phyloP scores from a whole-genome alignment of 2,329 filamentous ascomycete genomes.

The Colletotrichum godetiae region DNA sequence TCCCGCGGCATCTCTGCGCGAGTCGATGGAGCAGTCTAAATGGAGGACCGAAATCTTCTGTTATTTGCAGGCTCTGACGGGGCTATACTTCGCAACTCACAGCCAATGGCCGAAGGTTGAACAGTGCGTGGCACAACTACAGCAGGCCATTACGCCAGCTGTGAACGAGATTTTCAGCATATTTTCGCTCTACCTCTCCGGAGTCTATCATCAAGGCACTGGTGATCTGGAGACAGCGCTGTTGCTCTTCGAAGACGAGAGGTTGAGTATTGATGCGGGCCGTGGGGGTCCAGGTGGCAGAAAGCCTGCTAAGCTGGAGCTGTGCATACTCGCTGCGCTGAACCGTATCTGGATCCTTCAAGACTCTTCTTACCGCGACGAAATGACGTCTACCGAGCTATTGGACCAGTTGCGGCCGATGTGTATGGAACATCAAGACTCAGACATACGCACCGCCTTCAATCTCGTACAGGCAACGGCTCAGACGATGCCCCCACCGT shows the following conservation, averaged over 20 bases:
- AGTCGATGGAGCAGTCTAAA: conserved; percentile 67
- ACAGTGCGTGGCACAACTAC: conserved; percentile 65
- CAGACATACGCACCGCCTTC: conserved; percentile 82
- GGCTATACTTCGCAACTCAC: conserved; percentile 75
- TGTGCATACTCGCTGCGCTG: conserved; percentile 73
- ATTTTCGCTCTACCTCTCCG: conserved; percentile 77
- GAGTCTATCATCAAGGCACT: conserved; percentile 80
- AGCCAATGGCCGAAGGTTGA: conserved; percentile 77
- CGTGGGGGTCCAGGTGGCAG: conserved; percentile 50
- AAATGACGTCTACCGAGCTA: conserved; percentile 68
- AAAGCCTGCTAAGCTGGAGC: conserved; percentile 68
- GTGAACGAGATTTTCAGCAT: conserved; percentile 52
- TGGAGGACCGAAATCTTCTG: conserved; percentile 76
- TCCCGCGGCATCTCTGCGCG: conserved; percentile 63
- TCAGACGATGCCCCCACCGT: conserved; percentile 68
- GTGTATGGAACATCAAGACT: conserved; percentile 76
- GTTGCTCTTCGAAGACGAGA: conserved; percentile 70
- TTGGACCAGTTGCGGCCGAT: conserved; percentile 75
- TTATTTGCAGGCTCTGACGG: conserved; percentile 77
- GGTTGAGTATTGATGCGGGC: conserved; percentile 64
- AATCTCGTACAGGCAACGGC: conserved; percentile 79
- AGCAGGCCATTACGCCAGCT: conserved; percentile 41
- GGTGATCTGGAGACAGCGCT: conserved; percentile 79
- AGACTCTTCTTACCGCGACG: conserved; percentile 66
- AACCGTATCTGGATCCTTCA: conserved; percentile 81